Percentiles rank a stretch among this genome's conserved stretches.
Evolutionary conservation across 768 basidiomycete species (phyloP).

Genomic region (Suillus weaverae): DNA sequence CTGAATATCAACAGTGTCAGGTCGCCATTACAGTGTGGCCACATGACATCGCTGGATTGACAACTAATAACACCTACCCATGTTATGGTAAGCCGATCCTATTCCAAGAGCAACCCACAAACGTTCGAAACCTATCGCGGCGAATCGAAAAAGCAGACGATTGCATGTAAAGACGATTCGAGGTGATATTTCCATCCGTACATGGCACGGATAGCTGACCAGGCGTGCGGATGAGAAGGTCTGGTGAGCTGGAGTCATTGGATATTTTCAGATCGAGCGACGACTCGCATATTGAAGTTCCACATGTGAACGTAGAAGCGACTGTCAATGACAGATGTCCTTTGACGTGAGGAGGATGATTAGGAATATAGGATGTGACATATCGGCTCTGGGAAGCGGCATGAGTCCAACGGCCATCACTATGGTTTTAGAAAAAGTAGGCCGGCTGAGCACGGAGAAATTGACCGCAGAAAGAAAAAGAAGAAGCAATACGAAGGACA

Average conservation of each 20-base stretch:
- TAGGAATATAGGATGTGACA: not conserved
- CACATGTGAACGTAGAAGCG: not conserved
- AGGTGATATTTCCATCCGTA: not conserved
- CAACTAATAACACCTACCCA: not conserved
- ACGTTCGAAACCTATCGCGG: not conserved
- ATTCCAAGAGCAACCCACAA: not conserved
- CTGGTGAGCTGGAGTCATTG: not conserved
- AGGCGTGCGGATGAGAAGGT: not conserved
- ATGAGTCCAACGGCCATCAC: not conserved
- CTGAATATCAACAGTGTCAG: not conserved
- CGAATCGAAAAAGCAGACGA: not conserved
- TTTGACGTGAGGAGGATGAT: not conserved
- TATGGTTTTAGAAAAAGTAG: not conserved
- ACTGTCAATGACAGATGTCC: not conserved
- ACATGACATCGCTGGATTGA: not conserved
- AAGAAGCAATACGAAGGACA: not conserved
- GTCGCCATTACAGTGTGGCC: not conserved
- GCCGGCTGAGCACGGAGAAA: not conserved
- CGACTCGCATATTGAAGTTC: not conserved
- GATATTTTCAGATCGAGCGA: not conserved
- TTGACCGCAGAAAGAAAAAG: not conserved
- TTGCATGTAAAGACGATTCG: not conserved
- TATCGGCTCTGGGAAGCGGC: not conserved
- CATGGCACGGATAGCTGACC: not conserved
- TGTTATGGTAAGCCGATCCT: not conserved